Percentiles rank a stretch among this genome's conserved stretches.
phyloP scores from a whole-genome alignment of 768 basidiomycete genomes.

The Tylopilus balloui region DNA sequence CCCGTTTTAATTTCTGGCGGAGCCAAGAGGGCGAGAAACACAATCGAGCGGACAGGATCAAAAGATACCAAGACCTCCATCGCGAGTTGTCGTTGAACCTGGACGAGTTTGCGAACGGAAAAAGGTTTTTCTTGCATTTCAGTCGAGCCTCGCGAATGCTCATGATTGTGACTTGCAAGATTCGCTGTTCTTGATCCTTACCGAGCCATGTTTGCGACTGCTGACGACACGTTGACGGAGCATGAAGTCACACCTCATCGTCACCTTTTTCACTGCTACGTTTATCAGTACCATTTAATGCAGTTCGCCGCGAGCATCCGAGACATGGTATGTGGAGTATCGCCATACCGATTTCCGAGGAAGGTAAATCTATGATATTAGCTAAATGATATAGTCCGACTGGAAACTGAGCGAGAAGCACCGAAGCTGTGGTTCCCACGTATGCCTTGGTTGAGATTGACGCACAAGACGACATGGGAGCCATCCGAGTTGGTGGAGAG shows the following conservation, averaged over 20 bases:
- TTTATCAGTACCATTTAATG: slow-evolving; percentile 58
- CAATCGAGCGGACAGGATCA: slow-evolving; percentile 33
- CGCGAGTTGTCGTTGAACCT: slow-evolving; percentile 35
- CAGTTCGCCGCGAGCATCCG: slow-evolving; percentile 32
- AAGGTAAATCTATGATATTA: slow-evolving; percentile 22
- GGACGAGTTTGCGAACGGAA: slow-evolving; percentile 44
- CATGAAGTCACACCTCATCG: slow-evolving; percentile 57
- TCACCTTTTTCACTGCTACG: slow-evolving; percentile 68
- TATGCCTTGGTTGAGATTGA: slow-evolving; percentile 28
- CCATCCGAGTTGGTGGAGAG: slow-evolving; percentile 40
- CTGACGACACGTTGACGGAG: slow-evolving; percentile 23
- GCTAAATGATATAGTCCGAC: slow-evolving; percentile 51
- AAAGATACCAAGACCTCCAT: slow-evolving; percentile 36
- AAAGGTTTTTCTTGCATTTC: slow-evolving; percentile 39
- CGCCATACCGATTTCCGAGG: background rate
- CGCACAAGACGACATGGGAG: slow-evolving; percentile 44
- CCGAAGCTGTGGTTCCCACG: slow-evolving; percentile 58
- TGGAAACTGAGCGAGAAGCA: slow-evolving; percentile 46
- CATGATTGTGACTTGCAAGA: slow-evolving; percentile 30
- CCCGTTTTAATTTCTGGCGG: slow-evolving; percentile 38
- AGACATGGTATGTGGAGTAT: slow-evolving; percentile 32
- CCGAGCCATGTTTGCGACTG: slow-evolving; percentile 42
- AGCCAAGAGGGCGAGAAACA: slow-evolving; percentile 28
- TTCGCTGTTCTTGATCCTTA: slow-evolving; percentile 57
- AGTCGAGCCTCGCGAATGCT: background rate